These are phyloP conservation scores for Cyberlindnera lachancei DNA, from an alignment of 805 yeast genomes.

Conservation along the genomic window DNA sequence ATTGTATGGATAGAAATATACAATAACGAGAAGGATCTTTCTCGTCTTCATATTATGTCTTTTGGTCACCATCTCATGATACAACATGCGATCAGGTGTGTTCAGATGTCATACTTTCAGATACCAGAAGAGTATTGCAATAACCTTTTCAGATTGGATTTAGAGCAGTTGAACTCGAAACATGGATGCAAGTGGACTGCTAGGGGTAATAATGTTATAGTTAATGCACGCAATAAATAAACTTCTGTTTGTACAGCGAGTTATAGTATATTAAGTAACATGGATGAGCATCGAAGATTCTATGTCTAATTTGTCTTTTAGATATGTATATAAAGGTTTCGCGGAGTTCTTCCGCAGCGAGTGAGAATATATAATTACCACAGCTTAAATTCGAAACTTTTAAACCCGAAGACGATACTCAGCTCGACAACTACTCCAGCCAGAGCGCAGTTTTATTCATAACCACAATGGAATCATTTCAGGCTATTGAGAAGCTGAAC, in stretches of 20 bases:
- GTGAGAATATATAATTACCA: too few species aligned
- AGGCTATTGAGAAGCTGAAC: slow-evolving; percentile 23
- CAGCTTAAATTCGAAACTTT: too few species aligned
- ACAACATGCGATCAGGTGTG: slow-evolving; percentile 25
- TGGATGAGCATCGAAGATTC: too few species aligned
- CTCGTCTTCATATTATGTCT: slow-evolving; percentile 30
- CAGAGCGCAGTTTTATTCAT: too few species aligned
- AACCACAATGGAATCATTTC: slow-evolving; percentile 24
- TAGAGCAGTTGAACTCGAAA: slow-evolving; percentile 2
- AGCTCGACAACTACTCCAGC: too few species aligned
- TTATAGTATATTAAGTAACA: too few species aligned
- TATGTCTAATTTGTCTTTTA: too few species aligned
- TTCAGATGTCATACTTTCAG: slow-evolving; percentile 34
- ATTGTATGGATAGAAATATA: slow-evolving; percentile 25
- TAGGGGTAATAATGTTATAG: slow-evolving; percentile 7
- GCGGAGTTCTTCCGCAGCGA: too few species aligned
- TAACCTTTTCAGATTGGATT: slow-evolving; percentile 6
- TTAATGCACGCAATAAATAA: slow-evolving; percentile 9
- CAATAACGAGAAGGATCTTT: slow-evolving; percentile 12
- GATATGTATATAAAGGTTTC: too few species aligned
- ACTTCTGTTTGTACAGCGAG: too few species aligned
- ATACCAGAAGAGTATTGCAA: slow-evolving; percentile 12
- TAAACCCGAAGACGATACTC: too few species aligned
- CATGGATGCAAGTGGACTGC: slow-evolving; percentile 13
- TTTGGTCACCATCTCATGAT: slow-evolving; percentile 32